A percentile compares a stretch with the other conserved stretches of the same genome.
These are phyloP conservation scores for Acanthamoeba divionensis DNA, from an alignment of 208 protist genomes.

Conservation along the genomic window DNA sequence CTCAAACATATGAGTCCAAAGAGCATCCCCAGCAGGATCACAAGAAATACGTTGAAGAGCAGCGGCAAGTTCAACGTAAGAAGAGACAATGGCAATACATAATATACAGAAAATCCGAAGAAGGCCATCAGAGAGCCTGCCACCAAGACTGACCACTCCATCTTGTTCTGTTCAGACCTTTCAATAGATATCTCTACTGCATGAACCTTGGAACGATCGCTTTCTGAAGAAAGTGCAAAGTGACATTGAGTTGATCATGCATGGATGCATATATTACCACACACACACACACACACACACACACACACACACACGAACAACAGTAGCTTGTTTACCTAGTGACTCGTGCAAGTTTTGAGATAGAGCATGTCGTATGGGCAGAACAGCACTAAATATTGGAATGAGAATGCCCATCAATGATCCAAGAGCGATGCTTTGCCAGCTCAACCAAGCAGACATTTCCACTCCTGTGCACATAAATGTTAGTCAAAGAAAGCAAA, in stretches of 20 bases:
- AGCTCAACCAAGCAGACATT: constrained; percentile 33
- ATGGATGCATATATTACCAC: too few relatives aligned
- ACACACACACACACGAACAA: too few relatives aligned
- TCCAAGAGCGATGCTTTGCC: constrained; percentile 74
- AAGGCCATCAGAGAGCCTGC: constrained; percentile 50
- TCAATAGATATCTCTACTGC: background rate
- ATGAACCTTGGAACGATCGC: constrained; percentile 34
- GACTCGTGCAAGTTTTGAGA: constrained; percentile 82
- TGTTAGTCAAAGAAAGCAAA: too few relatives aligned
- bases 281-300: too few relatives aligned
- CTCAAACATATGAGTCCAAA: constrained; percentile 86
- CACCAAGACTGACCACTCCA: constrained; percentile 44
- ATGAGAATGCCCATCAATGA: constrained; percentile 83
- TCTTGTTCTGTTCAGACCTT: constrained; percentile 9
- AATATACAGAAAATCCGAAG: constrained; percentile 89
- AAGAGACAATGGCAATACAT: constrained; percentile 88
- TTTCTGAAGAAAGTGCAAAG: background rate
- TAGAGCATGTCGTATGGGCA: constrained; percentile 86
- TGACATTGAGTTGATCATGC: background rate
- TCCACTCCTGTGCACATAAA: too few relatives aligned
- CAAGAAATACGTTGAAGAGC: constrained; percentile 93
- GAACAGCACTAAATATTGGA: constrained; percentile 82
- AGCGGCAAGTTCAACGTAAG: constrained; percentile 85
- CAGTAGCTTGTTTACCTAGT: too few relatives aligned
- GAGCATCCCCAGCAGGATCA: constrained; percentile 82